These are phyloP conservation scores for Kickxella alabastrina DNA, from an alignment of 192 early-diverging fungal species.

Conservation along the genomic window DNA sequence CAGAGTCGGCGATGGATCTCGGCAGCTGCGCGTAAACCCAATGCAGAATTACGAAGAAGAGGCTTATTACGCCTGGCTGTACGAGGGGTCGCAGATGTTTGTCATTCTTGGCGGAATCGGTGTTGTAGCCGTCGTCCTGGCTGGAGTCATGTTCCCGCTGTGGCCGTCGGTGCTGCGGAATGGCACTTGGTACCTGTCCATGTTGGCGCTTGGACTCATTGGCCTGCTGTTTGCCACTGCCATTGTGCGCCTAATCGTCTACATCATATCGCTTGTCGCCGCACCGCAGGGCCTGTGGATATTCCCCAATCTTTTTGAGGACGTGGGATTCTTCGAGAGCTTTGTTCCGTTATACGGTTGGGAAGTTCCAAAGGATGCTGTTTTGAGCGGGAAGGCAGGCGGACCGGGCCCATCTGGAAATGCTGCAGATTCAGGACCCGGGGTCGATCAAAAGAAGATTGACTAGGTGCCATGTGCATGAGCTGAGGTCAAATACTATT, in stretches of 20 bases:
- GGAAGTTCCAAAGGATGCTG: conserved; percentile 60
- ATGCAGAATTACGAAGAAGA: conserved; percentile 71
- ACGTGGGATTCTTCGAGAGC: conserved; percentile 88
- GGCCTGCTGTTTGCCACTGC: conserved; percentile 87
- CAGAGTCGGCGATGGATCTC: conserved; percentile 50
- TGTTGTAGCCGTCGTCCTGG: conserved; percentile 75
- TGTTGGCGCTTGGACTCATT: conserved; percentile 75
- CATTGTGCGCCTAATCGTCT: conserved; percentile 83
- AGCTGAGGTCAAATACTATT: too few species aligned
- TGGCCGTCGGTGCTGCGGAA: conserved; percentile 82
- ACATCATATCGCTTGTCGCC: conserved; percentile 65
- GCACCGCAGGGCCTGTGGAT: conserved; percentile 88
- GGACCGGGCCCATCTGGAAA: too few species aligned
- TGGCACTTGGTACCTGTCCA: conserved; percentile 87
- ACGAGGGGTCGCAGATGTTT: conserved; percentile 83
- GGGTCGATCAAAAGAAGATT: conserved; percentile 32
- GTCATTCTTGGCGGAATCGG: conserved; percentile 74
- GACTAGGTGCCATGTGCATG: too few species aligned
- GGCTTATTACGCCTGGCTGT: conserved; percentile 88
- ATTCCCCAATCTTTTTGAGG: conserved; percentile 96
- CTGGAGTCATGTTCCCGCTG: conserved; percentile 95
- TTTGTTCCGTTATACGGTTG: conserved; percentile 91
- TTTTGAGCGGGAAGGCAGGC: too few species aligned
- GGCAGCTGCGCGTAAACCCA: conserved; percentile 54
- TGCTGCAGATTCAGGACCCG: neutral